Evolutionary conservation across 768 basidiomycete species (phyloP), one percentile per base, ranked within the genome.

Genomic region (Fomitopsis serialis): DNA sequence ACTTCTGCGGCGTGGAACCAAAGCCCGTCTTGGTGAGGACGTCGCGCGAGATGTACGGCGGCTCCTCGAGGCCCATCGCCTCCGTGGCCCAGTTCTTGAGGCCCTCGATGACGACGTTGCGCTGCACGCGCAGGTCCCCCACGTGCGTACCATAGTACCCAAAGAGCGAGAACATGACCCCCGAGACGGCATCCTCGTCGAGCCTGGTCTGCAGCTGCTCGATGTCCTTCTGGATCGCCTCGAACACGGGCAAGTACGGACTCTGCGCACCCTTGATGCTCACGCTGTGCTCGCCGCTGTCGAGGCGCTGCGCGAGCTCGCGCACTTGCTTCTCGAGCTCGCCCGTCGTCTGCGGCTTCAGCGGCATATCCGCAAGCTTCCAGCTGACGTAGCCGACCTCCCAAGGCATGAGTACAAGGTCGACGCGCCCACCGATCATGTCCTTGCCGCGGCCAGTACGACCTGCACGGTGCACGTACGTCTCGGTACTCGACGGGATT

Each of bases 381-480:
- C 76, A 76, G 11, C 74, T 74, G 55, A 87, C 70, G 65, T 86
- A 95, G 15, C 77, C 79, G 35, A 76, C 68, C 65, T 98, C 94
- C 79, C 85, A 92, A 13, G 89, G 87, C 13, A 87, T 72, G 34
- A 94, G 74, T 27, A 95, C 76, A 37, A 94, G 68, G 68, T 97
- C 93, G 2, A 89, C 90, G 49, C 88, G 79, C 23, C 50, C 50
- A 2, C 85, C 86, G 8, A 68, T 61, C 15, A 74, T 73, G 40
- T 68, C 66, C 10, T 64, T 67, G 8, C 81, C 87, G 58, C 92
- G 82, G 21, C 89, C 92, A 0, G 93, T 92, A 51, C 92, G 79
- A 2, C 90, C 89, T 42, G 96, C 81, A 53, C 94, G 87, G 60
- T 94, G 91, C 47, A 93, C 74, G 65, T 97, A 96, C 58, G 85